These are phyloP conservation scores for Zalaria sp. DNA, from an alignment of 2,329 filamentous ascomycete genomes.

Conservation along the genomic window DNA sequence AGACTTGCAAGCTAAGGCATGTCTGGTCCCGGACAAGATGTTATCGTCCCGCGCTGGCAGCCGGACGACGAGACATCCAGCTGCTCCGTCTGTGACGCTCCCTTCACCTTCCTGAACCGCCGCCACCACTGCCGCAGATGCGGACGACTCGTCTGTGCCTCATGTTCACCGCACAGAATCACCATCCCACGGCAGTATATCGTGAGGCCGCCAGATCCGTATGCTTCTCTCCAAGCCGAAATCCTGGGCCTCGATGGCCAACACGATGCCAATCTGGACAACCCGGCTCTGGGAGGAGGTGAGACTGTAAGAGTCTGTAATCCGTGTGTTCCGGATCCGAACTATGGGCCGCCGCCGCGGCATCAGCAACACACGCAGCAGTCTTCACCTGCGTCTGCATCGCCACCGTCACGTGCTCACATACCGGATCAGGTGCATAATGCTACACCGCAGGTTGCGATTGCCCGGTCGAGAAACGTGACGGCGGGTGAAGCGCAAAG, in stretches of 20 bases:
- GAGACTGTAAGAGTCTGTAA: slow-evolving; percentile 59
- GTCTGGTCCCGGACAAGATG: slow-evolving; percentile 7
- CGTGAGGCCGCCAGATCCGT: slow-evolving; percentile 53
- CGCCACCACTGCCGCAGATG: slow-evolving; percentile 97
- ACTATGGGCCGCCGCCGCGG: slow-evolving; percentile 6
- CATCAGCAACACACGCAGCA: slow-evolving; percentile 1
- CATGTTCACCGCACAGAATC: slow-evolving; percentile 87
- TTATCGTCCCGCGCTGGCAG: slow-evolving; percentile 61
- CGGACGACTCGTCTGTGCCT: slow-evolving; percentile 76
- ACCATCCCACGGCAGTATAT: slow-evolving; percentile 91
- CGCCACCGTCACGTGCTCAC: slow-evolving; percentile 1
- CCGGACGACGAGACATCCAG: slow-evolving; percentile 68
- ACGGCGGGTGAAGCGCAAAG: background rate
- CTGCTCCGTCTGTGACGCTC: slow-evolving; percentile 70
- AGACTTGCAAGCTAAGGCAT: background rate
- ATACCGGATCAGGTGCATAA: background rate
- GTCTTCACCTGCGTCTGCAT: background rate
- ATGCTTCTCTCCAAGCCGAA: slow-evolving; percentile 8
- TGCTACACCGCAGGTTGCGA: background rate
- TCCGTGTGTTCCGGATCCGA: slow-evolving; percentile 54
- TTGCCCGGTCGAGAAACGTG: background rate
- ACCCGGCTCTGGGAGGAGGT: slow-evolving; percentile 45
- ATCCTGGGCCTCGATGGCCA: slow-evolving; percentile 27
- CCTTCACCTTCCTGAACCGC: slow-evolving; percentile 73
- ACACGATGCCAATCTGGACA: slow-evolving; percentile 17